Evolutionary conservation across 73 alveolate species (phyloP), one percentile per base, ranked within the genome.

Genomic region (Blepharisma stoltei): DNA sequence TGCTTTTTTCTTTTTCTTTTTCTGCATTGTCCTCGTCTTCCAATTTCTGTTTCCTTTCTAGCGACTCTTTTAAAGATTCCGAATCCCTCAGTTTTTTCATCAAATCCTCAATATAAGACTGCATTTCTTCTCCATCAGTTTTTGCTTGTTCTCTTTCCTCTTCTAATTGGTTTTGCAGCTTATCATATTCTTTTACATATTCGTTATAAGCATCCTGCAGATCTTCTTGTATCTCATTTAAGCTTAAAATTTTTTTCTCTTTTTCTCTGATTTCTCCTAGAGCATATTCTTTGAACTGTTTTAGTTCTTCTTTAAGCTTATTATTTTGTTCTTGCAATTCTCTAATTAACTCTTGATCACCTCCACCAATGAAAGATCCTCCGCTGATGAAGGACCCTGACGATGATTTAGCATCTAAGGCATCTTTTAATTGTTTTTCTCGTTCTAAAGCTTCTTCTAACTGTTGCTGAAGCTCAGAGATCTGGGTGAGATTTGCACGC

Each of bases 261-360:
- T 60, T 60, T 25, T 60, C 73, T 60, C 46, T 60, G 11, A 60
- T 60, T 60, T 60, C 73, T 8, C 45, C 23, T 25, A 60, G 14
- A 18, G 73, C 73, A 25, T 18, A 60, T n/a, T 60, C 73, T 60
- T 60, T 60, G 46, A 60, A 60, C 14, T n/a, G 49, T 8, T 11
- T 25, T 18, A 60, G 46, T 60, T 60, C 73, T 2, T 14, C 11
- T 14, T 14, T 60, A 14, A 60, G 38, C 2, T n/a, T 60, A 14
- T 25, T 60, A 32, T 32, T 32, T 32, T 32, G 41, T 32, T 32
- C 41, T 32, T 32, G 41, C 41, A 32, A 32, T 32, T 32, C 41
- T 32, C 41, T 32, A 32, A 32, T 32, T 32, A 32, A 0, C 41
- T 32, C 41, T 32, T 32, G 41, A 32, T 32, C 41, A 0, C 41